A percentile compares a stretch with the other conserved stretches of the same genome.
Conservation (phyloP, 1,284 basidiomycete genomes). For the Pyrrhoderma noxium region DNA sequence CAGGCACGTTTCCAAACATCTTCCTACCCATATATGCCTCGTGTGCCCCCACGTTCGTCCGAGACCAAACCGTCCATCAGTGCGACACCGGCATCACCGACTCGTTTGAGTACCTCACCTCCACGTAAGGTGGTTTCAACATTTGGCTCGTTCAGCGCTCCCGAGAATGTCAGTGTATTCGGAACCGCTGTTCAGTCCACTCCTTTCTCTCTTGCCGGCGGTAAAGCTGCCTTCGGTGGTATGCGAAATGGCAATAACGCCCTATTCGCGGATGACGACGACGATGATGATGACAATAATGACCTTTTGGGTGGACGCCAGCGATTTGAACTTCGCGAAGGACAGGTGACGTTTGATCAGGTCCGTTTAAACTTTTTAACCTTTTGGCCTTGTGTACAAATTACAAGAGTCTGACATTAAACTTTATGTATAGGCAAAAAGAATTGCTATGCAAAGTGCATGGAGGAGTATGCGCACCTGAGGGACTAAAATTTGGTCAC, state of each 20-base stretch:
- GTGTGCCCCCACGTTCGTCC: slow-evolving; percentile 40
- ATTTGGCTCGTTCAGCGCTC: slow-evolving; percentile 85
- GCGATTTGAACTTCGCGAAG: slow-evolving; percentile 67
- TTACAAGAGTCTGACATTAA: background rate
- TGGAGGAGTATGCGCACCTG: slow-evolving; percentile 31
- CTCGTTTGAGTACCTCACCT: slow-evolving; percentile 43
- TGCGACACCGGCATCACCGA: slow-evolving; percentile 27
- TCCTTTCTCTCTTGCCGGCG: slow-evolving; percentile 73
- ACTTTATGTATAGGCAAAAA: slow-evolving; percentile 27
- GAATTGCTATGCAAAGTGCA: slow-evolving; percentile 38
- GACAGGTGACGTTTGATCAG: slow-evolving; percentile 83
- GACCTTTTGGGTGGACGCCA: slow-evolving; percentile 45
- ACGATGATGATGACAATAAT: slow-evolving; percentile 53
- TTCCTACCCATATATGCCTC: slow-evolving; percentile 45
- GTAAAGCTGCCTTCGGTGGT: slow-evolving; percentile 73
- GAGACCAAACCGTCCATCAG: slow-evolving; percentile 28
- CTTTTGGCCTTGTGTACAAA: background rate
- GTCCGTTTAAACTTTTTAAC: slow-evolving; percentile 34
- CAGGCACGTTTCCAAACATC: slow-evolving; percentile 55
- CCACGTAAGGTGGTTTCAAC: slow-evolving; percentile 81
- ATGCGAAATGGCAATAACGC: slow-evolving; percentile 43
- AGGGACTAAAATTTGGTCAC: slow-evolving; percentile 16
- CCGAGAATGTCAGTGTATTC: slow-evolving; percentile 66
- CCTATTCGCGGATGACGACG: slow-evolving; percentile 30
- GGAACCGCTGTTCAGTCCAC: slow-evolving; percentile 71